Conservation (phyloP, 495 filamentous ascomycete species). For the Neurospora cerealis region DNA sequence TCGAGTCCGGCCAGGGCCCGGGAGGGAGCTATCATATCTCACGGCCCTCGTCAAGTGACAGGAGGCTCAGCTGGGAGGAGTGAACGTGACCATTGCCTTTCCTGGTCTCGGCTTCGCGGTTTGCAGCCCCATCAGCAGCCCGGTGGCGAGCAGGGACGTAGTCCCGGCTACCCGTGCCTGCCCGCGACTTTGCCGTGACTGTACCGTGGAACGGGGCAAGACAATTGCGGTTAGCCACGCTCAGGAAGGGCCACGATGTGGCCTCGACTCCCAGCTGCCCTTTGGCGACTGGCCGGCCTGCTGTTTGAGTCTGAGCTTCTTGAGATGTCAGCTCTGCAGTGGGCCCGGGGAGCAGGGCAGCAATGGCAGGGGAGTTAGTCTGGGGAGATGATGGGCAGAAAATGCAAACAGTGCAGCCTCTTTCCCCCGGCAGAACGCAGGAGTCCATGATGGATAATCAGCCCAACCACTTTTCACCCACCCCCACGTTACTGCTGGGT, state of each 20-base stretch:
- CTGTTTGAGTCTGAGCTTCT: background rate
- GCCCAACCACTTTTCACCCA: background rate
- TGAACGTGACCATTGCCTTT: background rate
- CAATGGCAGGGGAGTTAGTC: background rate
- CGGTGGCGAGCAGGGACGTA: background rate
- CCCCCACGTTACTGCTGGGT: background rate
- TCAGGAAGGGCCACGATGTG: background rate
- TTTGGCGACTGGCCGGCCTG: background rate
- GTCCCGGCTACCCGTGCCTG: background rate
- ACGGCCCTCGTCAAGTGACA: background rate
- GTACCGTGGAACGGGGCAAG: background rate
- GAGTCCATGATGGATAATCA: background rate
- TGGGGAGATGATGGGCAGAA: background rate
- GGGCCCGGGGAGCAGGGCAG: background rate
- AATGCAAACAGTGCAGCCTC: background rate
- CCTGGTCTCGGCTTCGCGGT: background rate
- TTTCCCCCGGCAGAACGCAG: background rate
- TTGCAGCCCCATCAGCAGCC: background rate
- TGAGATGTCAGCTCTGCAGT: background rate
- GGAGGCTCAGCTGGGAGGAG: background rate
- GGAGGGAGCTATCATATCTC: background rate
- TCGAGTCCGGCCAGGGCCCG: background rate
- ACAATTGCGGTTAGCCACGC: background rate
- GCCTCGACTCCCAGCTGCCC: background rate
- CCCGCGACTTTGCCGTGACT: background rate